Evolutionary conservation across 805 yeast genomes (phyloP).

Genomic region (Yarrowia bubula): DNA sequence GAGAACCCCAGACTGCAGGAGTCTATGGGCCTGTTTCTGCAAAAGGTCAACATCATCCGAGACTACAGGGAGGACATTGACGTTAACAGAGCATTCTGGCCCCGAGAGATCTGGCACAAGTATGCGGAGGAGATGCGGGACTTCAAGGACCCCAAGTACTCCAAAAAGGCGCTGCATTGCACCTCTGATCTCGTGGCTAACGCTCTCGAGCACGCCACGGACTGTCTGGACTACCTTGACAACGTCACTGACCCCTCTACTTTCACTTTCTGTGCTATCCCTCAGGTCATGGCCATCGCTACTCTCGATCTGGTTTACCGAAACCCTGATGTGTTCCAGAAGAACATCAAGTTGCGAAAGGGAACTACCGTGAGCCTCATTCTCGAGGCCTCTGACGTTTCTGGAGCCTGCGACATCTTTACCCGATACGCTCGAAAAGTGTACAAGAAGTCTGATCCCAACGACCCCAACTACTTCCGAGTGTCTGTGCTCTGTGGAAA

Average conservation of each 20-base stretch:
- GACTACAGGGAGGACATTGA: slow-evolving; percentile 89
- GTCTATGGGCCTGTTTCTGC: slow-evolving; percentile 93
- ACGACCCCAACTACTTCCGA: slow-evolving; percentile 81
- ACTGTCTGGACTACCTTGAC: slow-evolving; percentile 71
- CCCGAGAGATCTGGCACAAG: slow-evolving; percentile 86
- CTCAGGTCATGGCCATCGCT: slow-evolving; percentile 99
- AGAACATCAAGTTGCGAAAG: slow-evolving; percentile 82
- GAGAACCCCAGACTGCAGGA: slow-evolving; percentile 61
- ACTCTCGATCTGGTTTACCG: slow-evolving; percentile 82
- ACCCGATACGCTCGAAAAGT: slow-evolving; percentile 68
- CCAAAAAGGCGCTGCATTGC: slow-evolving; percentile 64
- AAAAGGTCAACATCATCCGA: slow-evolving; percentile 92
- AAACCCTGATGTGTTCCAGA: slow-evolving; percentile 68
- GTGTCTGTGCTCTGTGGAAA: slow-evolving; percentile 84
- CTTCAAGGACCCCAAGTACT: slow-evolving; percentile 52
- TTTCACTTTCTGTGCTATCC: slow-evolving; percentile 93
- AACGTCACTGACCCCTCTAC: slow-evolving; percentile 75
- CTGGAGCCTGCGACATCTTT: slow-evolving; percentile 75
- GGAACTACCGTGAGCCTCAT: slow-evolving; percentile 81
- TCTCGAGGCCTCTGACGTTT: slow-evolving; percentile 67
- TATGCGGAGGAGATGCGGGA: slow-evolving; percentile 63
- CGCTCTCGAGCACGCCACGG: slow-evolving; percentile 73
- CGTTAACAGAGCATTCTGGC: slow-evolving; percentile 96
- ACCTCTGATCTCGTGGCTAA: slow-evolving; percentile 76
- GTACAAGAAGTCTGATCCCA: slow-evolving; percentile 73